Evolutionary conservation across 2,329 filamentous ascomycete genomes (phyloP), one percentile per base, ranked within the genome.

Genomic region (Xenosphaeropsis pyriputrescens): DNA sequence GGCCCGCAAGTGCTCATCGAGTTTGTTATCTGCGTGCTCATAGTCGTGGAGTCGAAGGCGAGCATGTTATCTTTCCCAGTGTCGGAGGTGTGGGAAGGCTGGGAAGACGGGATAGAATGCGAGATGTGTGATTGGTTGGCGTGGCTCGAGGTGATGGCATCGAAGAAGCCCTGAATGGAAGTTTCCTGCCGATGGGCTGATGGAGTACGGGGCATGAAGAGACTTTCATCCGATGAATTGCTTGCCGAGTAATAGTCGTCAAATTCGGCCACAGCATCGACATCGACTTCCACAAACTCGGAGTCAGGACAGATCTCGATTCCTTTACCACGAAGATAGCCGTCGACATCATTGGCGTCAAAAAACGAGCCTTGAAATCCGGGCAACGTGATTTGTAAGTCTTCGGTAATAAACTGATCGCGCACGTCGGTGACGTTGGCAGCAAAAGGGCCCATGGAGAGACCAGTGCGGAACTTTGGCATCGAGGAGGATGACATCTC

Each of bases 321-420:
- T 5, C 76, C 76, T 19, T 70, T 68, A 36, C 70, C 65, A 31
- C 67, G 68, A 2, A 93, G 60, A 51, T 86, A 91, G 11, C 71
- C 65, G 55, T 91, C 80, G 0, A 86, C 76, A 53, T 91, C 85
- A 41, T 83, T 70, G 0, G 75, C 61, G 50, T 91, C 83, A 47
- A 81, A 83, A 64, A 84, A 91, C 36, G 83, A 72, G 4, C 82
- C 82, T 41, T 80, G 70, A 43, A 78, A 81, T 0, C 74, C 79
- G 1, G 70, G 65, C 6, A 77, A 55, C 30, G 64, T 66, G 44
- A 71, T 66, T 15, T 60, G 60, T 45, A 80, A 62, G 13, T 64
- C 60, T 11, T 56, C 50, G 29, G 65, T 60, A 6, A 76, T 46
- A 15, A 57, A 47, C 5, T 58, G 53, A 18, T 69, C 64, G 14